These are phyloP conservation scores for Boletales sp. DNA, from an alignment of 768 basidiomycete species.

Conservation along the genomic window DNA sequence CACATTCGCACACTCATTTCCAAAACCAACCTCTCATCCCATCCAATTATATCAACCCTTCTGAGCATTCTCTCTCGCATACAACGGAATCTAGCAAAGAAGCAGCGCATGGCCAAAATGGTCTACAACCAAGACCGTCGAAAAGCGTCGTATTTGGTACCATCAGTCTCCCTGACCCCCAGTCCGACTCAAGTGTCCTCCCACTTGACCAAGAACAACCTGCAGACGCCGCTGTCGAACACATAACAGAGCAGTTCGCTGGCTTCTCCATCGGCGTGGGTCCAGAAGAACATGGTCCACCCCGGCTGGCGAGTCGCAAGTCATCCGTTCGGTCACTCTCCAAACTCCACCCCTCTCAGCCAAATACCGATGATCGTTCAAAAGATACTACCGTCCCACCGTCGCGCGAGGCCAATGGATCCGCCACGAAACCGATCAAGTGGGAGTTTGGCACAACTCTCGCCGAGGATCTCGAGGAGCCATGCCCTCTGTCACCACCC, in stretches of 20 bases:
- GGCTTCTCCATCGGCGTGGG: conserved; percentile 45
- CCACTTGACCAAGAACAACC: conserved; percentile 5
- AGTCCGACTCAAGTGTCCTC: neutral
- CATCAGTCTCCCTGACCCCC: conserved; percentile 33
- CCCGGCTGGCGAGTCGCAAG: conserved; percentile 24
- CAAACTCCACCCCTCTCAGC: conserved; percentile 3
- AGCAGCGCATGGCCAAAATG: conserved; percentile 5
- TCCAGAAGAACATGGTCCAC: conserved; percentile 33
- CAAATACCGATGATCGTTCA: neutral
- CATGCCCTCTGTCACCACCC: neutral
- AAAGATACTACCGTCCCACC: neutral
- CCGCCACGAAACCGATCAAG: conserved; percentile 27
- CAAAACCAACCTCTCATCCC: conserved; percentile 14
- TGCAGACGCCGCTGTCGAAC: conserved; percentile 12
- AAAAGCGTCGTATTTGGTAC: conserved; percentile 51
- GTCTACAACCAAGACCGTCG: conserved; percentile 5
- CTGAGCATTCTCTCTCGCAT: conserved; percentile 9
- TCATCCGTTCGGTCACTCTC: conserved; percentile 20
- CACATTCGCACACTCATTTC: conserved; percentile 14
- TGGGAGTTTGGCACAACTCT: conserved; percentile 58
- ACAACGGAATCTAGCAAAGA: conserved; percentile 7
- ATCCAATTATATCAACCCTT: conserved; percentile 6
- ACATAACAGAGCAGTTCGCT: conserved; percentile 28
- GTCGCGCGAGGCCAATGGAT: conserved; percentile 9
- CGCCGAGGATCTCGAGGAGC: conserved; percentile 6